phyloP scores from a whole-genome alignment of 352 stramenopile genomes.

The Phytophthora syringae region DNA sequence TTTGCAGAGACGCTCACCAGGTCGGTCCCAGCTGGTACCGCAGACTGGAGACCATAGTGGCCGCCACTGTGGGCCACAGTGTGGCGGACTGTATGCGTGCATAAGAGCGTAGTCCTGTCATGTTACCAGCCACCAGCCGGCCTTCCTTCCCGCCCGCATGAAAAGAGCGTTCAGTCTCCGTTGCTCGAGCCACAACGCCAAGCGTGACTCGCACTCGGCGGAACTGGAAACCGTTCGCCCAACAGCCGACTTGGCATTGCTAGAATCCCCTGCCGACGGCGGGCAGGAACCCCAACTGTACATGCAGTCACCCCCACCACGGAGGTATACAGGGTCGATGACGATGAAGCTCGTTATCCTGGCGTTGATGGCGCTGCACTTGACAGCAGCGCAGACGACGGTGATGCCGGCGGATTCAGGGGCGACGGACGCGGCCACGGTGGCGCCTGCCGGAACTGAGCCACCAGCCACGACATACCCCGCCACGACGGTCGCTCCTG shows the following conservation, averaged over 20 bases:
- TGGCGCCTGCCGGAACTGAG: slow-evolving; percentile 22
- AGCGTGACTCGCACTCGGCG: slow-evolving; percentile 11
- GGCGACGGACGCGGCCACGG: slow-evolving; percentile 23
- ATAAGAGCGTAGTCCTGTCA: slow-evolving; percentile 30
- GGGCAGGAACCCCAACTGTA: slow-evolving; percentile 22
- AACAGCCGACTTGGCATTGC: slow-evolving; percentile 4
- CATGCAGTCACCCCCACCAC: slow-evolving; percentile 12
- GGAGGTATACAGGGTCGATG: not conserved
- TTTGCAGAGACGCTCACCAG: slow-evolving; percentile 18
- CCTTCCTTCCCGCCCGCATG: slow-evolving; percentile 20
- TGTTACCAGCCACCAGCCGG: slow-evolving; percentile 37
- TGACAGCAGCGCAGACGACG: slow-evolving; percentile 19
- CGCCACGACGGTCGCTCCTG: slow-evolving; percentile 7
- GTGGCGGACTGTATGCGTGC: slow-evolving; percentile 16
- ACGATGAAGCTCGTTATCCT: slow-evolving; percentile 31
- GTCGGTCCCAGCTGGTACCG: no score
- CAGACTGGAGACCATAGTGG: no score
- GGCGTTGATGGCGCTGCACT: slow-evolving; percentile 3
- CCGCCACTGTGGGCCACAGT: no score
- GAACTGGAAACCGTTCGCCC: slow-evolving; percentile 34
- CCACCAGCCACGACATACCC: not conserved
- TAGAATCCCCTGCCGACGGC: slow-evolving; percentile 7
- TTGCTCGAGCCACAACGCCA: slow-evolving; percentile 19
- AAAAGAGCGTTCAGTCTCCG: slow-evolving; percentile 36
- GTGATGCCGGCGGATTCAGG: slow-evolving; percentile 14